Base-by-base conservation (phyloP, 2,329 filamentous ascomycete species). In the Sclerotinia sclerotiorum region DNA sequence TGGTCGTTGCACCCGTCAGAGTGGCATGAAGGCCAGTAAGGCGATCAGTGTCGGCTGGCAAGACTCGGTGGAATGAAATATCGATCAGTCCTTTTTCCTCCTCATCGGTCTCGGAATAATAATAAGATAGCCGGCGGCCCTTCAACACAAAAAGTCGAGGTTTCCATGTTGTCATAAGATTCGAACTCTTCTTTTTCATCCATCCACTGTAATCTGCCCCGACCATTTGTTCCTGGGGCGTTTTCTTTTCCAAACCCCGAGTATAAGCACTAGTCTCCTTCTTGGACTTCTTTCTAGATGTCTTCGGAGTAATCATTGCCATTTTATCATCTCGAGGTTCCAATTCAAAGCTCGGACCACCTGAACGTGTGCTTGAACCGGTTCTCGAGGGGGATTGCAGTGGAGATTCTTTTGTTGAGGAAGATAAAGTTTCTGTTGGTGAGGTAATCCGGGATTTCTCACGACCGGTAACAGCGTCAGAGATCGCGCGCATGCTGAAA, bases 161-260 rank as follows among this genome's bases (percentile, higher is more conserved):
- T 77, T 98, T 99, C 95, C 95, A 99, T 1, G 94, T 97, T 2
- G 93, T 93, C 90, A 99, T 97, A 46, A 98, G 83, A 76, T 94
- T 95, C 1, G 93, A 94, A 69, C 93, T 97, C 80, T 96, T 94
- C 85, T 99, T 99, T 84, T 95, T 98, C 95, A 99, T 99, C 95
- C 95, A 99, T 1, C 95, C 95, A 75, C 90, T 94, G 78, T 97
- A 98, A 77, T 99, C 94, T 67, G 93, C 94, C 70, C 88, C 88
- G 70, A 88, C 82, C 79, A 97, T 95, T 70, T 94, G 93, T 77
- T 97, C 92, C 67, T 88, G 84, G 0, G 95, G 95, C 0, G 87
- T 82, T 70, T 94, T 90, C 79, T 94, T 93, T 74, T 91, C 86
- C 52, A 98, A 81, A 0, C 95, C 95, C 42, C 92, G 90, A 24